Percentiles rank a stretch among this genome's conserved stretches.
phyloP scores from a whole-genome alignment of 2,329 filamentous ascomycete genomes.

The Periconia sp. region DNA sequence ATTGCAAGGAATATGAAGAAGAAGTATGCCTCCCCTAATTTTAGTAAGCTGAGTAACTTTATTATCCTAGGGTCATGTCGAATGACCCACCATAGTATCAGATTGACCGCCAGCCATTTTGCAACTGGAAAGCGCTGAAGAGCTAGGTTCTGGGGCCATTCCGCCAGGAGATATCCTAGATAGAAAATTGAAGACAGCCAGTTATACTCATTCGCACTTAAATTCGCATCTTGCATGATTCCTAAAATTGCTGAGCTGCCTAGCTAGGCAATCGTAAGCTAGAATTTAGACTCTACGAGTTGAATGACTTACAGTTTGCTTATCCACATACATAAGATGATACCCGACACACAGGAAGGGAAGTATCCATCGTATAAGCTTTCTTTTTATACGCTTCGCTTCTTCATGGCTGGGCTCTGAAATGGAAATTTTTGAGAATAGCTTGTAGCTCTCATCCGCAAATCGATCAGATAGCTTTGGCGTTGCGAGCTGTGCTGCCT shows the following conservation, averaged over 20 bases:
- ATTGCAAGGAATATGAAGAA: conserved; percentile 36
- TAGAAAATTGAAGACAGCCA: conserved; percentile 23
- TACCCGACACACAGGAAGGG: conserved; percentile 50
- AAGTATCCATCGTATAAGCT: conserved; percentile 45
- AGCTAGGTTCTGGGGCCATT: conserved; percentile 30
- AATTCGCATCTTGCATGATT: conserved; percentile 37
- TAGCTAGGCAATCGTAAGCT: background rate
- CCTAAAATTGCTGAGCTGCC: conserved; percentile 38
- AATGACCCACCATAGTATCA: conserved; percentile 52
- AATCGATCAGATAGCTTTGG: conserved; percentile 46
- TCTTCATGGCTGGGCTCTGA: conserved; percentile 45
- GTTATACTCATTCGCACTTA: conserved; percentile 36
- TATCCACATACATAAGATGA: conserved; percentile 50
- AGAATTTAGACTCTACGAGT: background rate
- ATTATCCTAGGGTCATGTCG: too few species aligned
- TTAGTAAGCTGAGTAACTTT: too few species aligned
- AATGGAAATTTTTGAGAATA: conserved; percentile 48
- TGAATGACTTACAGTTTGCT: conserved; percentile 39
- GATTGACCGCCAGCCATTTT: conserved; percentile 41
- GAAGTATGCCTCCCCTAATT: conserved; percentile 35
- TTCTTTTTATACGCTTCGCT: conserved; percentile 39
- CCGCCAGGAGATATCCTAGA: conserved; percentile 27
- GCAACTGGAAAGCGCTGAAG: conserved; percentile 27
- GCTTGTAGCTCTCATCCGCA: conserved; percentile 52
- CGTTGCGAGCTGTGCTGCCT: background rate